phyloP scores from a whole-genome alignment of 1,139 yeast genomes.

The Suhomyces bokatorum region DNA sequence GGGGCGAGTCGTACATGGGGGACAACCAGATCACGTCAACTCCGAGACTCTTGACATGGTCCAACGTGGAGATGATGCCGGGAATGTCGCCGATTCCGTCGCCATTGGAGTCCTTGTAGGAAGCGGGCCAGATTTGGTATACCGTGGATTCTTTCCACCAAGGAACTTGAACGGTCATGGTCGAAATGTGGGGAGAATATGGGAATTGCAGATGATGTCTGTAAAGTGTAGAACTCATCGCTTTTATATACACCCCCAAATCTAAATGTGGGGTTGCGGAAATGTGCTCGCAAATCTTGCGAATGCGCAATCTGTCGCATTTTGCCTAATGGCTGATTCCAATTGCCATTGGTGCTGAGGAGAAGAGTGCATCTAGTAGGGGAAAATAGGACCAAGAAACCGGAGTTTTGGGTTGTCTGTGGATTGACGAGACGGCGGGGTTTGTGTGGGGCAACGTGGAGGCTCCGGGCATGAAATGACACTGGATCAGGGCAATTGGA shows the following conservation, averaged over 20 bases:
- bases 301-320: constrained; percentile 1
- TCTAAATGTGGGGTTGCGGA: constrained; percentile 8
- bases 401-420: no score
- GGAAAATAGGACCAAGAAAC: no score
- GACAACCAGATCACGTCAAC: constrained; percentile 27
- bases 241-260: background rate
- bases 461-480: no score
- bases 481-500: no score
- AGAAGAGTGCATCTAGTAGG: no score
- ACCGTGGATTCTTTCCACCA: constrained; percentile 30
- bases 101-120: constrained; percentile 29
- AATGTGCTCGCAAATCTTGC: constrained; percentile 6
- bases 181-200: background rate
- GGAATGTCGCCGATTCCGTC: constrained; percentile 28
- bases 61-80: constrained; percentile 25
- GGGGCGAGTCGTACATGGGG: constrained; percentile 29
- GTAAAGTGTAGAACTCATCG: no score
- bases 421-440: no score
- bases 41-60: constrained; percentile 24
- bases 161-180: constrained; percentile 10
- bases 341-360: no score
- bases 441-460: no score
- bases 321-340: no score
- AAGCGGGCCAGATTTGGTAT: constrained; percentile 31
- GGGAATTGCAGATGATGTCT: no score